These are phyloP conservation scores for Daldinia decipiens DNA, from an alignment of 495 filamentous ascomycete species.

Conservation along the genomic window DNA sequence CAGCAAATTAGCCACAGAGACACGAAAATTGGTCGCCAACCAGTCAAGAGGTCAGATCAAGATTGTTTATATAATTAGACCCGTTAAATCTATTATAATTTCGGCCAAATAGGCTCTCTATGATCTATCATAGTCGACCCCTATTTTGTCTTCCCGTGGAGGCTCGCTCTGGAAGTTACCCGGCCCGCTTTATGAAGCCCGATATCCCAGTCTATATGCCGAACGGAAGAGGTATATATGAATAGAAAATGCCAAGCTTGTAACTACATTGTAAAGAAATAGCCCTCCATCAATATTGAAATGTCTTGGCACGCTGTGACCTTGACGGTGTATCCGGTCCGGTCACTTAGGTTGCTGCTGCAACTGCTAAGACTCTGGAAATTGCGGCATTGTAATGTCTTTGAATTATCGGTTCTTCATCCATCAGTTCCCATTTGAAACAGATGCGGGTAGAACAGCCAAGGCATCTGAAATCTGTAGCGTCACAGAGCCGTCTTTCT, in stretches of 20 bases:
- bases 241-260: slow-evolving; percentile 24
- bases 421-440: slow-evolving; percentile 6
- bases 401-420: slow-evolving; percentile 1
- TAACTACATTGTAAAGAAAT: background rate
- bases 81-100: slow-evolving; percentile 5
- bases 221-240: slow-evolving; percentile 24
- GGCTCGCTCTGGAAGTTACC: slow-evolving; percentile 2
- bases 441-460: slow-evolving; percentile 8
- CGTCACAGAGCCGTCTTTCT: slow-evolving; percentile 58
- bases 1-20: slow-evolving; percentile 28
- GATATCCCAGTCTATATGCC: slow-evolving; percentile 40
- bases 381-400: slow-evolving; percentile 8
- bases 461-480: slow-evolving; percentile 62
- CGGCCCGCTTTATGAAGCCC: slow-evolving; percentile 16
- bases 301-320: slow-evolving; percentile 33
- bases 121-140: background rate
- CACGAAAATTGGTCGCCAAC: slow-evolving; percentile 16
- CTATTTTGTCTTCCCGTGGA: slow-evolving; percentile 4
- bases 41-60: slow-evolving; percentile 7
- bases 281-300: slow-evolving; percentile 4
- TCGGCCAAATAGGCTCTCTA: slow-evolving; percentile 4
- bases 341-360: background rate
- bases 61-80: slow-evolving; percentile 6
- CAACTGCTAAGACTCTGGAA: slow-evolving; percentile 4
- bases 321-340: slow-evolving; percentile 4